Evolutionary conservation across 2,329 filamentous ascomycete species (phyloP).

Genomic region (Blastomyces silverae): DNA sequence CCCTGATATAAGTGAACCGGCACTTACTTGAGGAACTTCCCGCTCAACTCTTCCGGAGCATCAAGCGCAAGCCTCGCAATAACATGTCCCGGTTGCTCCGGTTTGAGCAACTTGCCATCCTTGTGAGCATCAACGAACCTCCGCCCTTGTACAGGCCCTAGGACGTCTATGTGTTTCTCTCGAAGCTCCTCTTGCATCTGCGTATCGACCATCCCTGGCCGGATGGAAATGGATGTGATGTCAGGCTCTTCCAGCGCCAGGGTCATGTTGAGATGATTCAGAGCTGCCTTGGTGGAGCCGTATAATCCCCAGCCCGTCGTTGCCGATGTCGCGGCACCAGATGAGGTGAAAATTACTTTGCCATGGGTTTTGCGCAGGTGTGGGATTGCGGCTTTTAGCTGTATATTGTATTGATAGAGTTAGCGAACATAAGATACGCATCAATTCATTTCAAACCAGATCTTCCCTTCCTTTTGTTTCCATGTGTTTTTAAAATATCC

Average conservation of each 20-base stretch:
- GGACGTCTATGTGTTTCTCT: slow-evolving; percentile 53
- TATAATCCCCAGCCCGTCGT: slow-evolving; percentile 75
- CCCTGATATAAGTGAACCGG: neutral
- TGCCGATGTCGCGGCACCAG: slow-evolving; percentile 61
- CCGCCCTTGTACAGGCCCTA: slow-evolving; percentile 44
- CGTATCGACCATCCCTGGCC: slow-evolving; percentile 78
- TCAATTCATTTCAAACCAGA: neutral
- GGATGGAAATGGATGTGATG: slow-evolving; percentile 64
- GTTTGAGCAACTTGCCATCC: slow-evolving; percentile 64
- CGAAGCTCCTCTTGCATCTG: slow-evolving; percentile 83
- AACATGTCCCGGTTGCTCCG: slow-evolving; percentile 77
- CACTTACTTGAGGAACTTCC: slow-evolving; percentile 55
- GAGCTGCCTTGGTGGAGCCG: slow-evolving; percentile 71
- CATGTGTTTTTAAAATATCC: neutral
- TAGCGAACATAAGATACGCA: neutral
- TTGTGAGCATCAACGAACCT: slow-evolving; percentile 66
- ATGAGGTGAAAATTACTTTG: slow-evolving; percentile 69
- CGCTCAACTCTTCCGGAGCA: slow-evolving; percentile 61
- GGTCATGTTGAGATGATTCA: slow-evolving; percentile 71
- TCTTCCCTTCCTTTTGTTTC: neutral
- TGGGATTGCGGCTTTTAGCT: slow-evolving; percentile 66
- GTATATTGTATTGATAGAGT: slow-evolving; percentile 5
- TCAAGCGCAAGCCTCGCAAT: slow-evolving; percentile 70
- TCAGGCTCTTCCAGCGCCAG: slow-evolving; percentile 69
- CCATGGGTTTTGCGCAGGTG: slow-evolving; percentile 63